These are phyloP conservation scores for Mycothermus thermophilus DNA, from an alignment of 495 filamentous ascomycete genomes.

Conservation along the genomic window DNA sequence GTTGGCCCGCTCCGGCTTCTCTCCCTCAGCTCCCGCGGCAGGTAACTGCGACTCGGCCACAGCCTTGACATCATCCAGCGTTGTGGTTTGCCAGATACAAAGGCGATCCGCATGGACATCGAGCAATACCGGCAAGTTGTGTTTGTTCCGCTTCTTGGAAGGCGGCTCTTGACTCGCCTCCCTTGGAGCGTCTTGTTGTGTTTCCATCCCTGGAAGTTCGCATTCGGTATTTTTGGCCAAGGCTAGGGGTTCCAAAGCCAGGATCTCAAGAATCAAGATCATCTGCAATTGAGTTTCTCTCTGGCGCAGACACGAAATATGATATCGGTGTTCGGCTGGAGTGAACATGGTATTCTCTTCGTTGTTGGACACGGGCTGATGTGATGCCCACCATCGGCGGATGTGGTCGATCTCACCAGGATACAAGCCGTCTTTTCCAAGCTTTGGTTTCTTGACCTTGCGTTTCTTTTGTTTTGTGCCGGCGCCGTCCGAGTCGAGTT, in stretches of 20 bases:
- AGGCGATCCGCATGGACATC: slow-evolving; percentile 81
- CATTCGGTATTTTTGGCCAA: slow-evolving; percentile 26
- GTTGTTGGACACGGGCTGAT: slow-evolving; percentile 22
- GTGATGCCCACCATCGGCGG: slow-evolving; percentile 61
- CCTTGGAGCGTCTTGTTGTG: slow-evolving; percentile 9
- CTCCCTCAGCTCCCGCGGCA: slow-evolving; percentile 16
- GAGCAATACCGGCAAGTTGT: slow-evolving; percentile 43
- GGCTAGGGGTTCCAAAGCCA: slow-evolving; percentile 51
- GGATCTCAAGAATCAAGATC: slow-evolving; percentile 75
- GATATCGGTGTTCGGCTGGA: slow-evolving; percentile 36
- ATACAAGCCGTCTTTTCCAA: slow-evolving; percentile 67
- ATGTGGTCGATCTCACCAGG: slow-evolving; percentile 61
- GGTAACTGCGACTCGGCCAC: slow-evolving; percentile 34
- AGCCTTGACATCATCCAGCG: slow-evolving; percentile 38
- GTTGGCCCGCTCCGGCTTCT: slow-evolving; percentile 17
- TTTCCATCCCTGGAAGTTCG: slow-evolving; percentile 26
- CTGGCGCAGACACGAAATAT: slow-evolving; percentile 50
- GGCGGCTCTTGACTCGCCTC: slow-evolving; percentile 14
- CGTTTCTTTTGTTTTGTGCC: slow-evolving; percentile 36
- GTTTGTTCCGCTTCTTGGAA: slow-evolving; percentile 27
- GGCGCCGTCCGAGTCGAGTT: slow-evolving; percentile 48
- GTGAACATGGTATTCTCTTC: slow-evolving; percentile 24
- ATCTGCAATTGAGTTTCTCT: slow-evolving; percentile 83
- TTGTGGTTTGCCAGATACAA: slow-evolving; percentile 92
- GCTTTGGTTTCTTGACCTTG: slow-evolving; percentile 54